Percentiles rank a stretch among this genome's conserved stretches.
Conservation (phyloP, 176 grass and related monocot species). For the Oryza meridionalis region DNA sequence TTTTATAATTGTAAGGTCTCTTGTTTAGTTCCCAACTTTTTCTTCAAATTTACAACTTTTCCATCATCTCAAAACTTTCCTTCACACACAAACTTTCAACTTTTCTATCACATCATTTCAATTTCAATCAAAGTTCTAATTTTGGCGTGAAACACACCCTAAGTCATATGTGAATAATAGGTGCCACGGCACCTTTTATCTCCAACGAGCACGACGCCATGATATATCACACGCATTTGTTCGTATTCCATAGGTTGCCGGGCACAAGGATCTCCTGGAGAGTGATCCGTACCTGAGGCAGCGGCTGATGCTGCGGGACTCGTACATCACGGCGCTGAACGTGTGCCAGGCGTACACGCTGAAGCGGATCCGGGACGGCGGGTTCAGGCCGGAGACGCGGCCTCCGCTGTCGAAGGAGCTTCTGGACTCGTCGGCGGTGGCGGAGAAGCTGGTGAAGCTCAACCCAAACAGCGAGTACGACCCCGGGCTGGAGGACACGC, state of each 20-base stretch:
- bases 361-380: conserved; percentile 58
- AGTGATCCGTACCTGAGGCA: conserved; percentile 66
- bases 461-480: conserved; percentile 66
- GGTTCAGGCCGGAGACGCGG: conserved; percentile 42
- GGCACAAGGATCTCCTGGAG: conserved; percentile 63
- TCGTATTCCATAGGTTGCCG: conserved; percentile 50
- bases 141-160: too few relatives aligned
- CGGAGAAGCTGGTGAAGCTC: conserved; percentile 60
- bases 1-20: too few relatives aligned
- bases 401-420: conserved; percentile 50
- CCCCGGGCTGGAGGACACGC: conserved; percentile 81
- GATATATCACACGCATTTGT: neutral
- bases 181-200: too few relatives aligned
- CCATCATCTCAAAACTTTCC: too few relatives aligned
- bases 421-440: conserved; percentile 33
- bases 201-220: neutral
- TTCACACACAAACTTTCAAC: too few relatives aligned
- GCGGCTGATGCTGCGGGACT: conserved; percentile 66
- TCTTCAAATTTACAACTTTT: too few relatives aligned
- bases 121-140: too few relatives aligned
- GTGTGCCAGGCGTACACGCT: conserved; percentile 75
- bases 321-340: conserved; percentile 77
- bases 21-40: too few relatives aligned
- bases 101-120: too few relatives aligned
- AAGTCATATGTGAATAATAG: too few relatives aligned